Evolutionary conservation across 148 eudicot genomes (phyloP).

Genomic region (Vaccinium vitisidaea): DNA sequence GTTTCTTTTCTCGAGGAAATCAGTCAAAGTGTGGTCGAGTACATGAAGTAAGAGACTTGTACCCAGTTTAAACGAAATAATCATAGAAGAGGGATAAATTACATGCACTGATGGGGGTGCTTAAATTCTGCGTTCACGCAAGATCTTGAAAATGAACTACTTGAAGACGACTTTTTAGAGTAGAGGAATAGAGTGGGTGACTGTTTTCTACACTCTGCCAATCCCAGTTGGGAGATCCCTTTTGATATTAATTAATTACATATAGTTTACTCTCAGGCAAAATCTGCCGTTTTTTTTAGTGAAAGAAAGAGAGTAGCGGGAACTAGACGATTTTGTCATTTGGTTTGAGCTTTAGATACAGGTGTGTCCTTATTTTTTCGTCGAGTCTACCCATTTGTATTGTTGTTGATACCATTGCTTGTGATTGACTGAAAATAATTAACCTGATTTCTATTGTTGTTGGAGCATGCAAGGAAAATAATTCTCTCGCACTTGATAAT

Average conservation of each 20-base stretch:
- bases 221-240: neutral
- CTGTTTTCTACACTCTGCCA: neutral
- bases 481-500: neutral
- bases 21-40: constrained; percentile 64
- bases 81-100: neutral
- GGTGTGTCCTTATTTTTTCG: neutral
- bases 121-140: neutral
- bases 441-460: neutral
- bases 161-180: neutral
- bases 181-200: neutral
- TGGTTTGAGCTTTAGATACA: neutral
- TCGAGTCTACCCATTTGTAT: neutral
- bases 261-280: neutral
- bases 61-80: neutral
- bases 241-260: neutral
- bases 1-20: constrained; percentile 95
- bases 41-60: constrained; percentile 44
- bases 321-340: neutral
- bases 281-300: neutral
- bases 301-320: neutral
- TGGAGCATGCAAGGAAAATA: neutral
- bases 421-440: neutral
- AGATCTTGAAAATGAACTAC: constrained; percentile 1
- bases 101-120: neutral
- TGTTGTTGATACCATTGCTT: neutral